A percentile compares a stretch with the other conserved stretches of the same genome.
These are phyloP conservation scores for Colletotrichum sp. DNA, from an alignment of 2,329 filamentous ascomycete species.

Conservation along the genomic window DNA sequence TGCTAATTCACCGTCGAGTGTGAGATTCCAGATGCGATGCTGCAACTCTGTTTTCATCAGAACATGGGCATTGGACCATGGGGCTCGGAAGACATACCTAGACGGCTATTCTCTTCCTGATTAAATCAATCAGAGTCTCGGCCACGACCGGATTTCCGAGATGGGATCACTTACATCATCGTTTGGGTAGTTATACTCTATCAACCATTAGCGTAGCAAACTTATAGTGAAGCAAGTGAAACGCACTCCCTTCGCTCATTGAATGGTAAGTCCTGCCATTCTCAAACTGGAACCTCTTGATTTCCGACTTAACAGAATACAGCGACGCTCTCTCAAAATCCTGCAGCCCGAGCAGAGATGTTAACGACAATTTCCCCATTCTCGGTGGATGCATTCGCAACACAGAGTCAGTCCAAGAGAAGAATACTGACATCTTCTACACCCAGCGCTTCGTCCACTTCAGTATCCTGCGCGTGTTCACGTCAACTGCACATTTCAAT, in stretches of 20 bases:
- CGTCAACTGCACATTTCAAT: background rate
- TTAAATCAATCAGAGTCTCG: background rate
- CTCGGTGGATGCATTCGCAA: background rate
- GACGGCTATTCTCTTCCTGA: background rate
- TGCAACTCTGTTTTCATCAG: background rate
- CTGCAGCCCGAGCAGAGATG: accelerated
- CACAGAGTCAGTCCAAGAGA: background rate
- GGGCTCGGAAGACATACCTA: background rate
- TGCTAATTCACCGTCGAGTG: background rate
- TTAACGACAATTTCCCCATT: background rate
- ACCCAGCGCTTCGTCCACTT: background rate
- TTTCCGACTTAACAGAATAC: background rate
- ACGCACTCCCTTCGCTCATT: background rate
- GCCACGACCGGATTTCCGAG: accelerated
- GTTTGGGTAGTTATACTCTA: background rate
- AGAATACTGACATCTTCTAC: background rate
- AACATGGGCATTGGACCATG: accelerated
- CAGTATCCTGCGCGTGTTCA: background rate
- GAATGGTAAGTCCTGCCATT: background rate
- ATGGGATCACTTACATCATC: background rate
- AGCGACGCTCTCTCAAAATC: background rate
- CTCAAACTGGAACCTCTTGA: background rate
- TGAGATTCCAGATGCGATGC: background rate
- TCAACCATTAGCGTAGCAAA: background rate
- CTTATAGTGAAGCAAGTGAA: background rate